phyloP scores from a whole-genome alignment of 345 rosid genomes.

The Salix udensis region DNA sequence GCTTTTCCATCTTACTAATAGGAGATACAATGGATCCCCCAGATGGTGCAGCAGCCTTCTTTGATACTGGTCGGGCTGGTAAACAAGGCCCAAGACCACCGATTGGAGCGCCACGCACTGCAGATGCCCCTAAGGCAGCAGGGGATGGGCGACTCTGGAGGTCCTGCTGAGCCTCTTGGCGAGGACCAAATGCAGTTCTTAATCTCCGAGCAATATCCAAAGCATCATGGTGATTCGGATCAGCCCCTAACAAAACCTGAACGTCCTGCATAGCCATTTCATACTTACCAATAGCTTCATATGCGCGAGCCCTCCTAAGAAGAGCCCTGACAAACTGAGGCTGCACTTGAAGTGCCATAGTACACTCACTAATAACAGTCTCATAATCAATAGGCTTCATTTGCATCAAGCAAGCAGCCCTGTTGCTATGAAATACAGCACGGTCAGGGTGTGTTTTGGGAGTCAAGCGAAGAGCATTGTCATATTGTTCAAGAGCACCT shows the following conservation, averaged over 20 bases:
- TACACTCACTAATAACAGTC: conserved; percentile 74
- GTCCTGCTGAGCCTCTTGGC: conserved; percentile 76
- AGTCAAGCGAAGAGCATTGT: conserved; percentile 62
- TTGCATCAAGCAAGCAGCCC: conserved; percentile 97
- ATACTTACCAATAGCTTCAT: conserved; percentile 70
- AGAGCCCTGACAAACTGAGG: conserved; percentile 76
- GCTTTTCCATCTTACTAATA: conserved; percentile 46
- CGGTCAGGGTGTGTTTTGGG: conserved; percentile 81
- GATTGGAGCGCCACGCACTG: conserved; percentile 87
- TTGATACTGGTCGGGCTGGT: conserved; percentile 67
- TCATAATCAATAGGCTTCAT: conserved; percentile 94
- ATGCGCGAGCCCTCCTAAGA: conserved; percentile 85
- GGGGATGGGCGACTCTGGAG: conserved; percentile 91
- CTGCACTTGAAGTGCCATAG: conserved; percentile 78
- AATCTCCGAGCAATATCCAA: conserved; percentile 61
- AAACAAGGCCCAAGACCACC: conserved; percentile 89
- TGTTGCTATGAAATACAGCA: conserved; percentile 87
- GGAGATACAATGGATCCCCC: conserved; percentile 37
- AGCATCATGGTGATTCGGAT: conserved; percentile 74
- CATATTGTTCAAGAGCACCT: conserved; percentile 81
- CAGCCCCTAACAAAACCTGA: conserved; percentile 60
- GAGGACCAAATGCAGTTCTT: conserved; percentile 63
- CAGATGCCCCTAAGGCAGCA: conserved; percentile 98
- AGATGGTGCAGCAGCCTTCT: conserved; percentile 48
- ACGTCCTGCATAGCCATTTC: conserved; percentile 87